A percentile compares a stretch with the other conserved stretches of the same genome.
Evolutionary conservation across 352 stramenopile genomes (phyloP).

Genomic region (Phytophthora colocasiae): DNA sequence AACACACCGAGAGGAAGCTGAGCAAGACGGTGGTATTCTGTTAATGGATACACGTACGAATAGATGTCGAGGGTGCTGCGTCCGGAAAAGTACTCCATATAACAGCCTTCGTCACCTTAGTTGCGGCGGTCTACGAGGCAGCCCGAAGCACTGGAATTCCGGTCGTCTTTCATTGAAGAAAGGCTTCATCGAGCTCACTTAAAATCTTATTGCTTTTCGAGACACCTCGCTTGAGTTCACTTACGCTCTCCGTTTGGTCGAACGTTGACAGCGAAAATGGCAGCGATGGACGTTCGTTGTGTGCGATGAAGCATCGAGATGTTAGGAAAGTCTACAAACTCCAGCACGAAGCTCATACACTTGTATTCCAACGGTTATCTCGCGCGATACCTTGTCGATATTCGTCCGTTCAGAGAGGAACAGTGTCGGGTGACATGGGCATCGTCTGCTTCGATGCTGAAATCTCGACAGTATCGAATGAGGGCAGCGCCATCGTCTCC

Average conservation of each 20-base stretch:
- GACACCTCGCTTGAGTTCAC: no score
- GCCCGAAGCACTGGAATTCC: neutral
- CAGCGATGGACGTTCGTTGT: constrained; percentile 2
- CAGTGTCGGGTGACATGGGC: constrained; percentile 12
- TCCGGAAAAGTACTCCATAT: no score
- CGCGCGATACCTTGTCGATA: neutral
- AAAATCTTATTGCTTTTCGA: neutral
- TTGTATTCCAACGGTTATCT: neutral
- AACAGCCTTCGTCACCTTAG: no score
- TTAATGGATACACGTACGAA: neutral
- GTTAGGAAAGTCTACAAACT: neutral
- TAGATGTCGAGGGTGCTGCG: neutral
- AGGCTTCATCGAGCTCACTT: constrained; percentile 1
- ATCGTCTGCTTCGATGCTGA: neutral
- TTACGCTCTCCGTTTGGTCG: no score
- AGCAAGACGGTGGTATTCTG: no score
- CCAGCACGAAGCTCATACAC: constrained; percentile 2
- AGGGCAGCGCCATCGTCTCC: constrained; percentile 16
- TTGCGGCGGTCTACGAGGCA: neutral
- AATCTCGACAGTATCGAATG: no score
- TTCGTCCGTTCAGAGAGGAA: constrained; percentile 18
- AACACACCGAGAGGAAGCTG: no score
- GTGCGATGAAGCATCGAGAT: neutral
- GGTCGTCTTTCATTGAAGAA: neutral
- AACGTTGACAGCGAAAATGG: neutral